phyloP scores from a whole-genome alignment of 2,329 filamentous ascomycete genomes.

The Pseudogymnoascus sp. region DNA sequence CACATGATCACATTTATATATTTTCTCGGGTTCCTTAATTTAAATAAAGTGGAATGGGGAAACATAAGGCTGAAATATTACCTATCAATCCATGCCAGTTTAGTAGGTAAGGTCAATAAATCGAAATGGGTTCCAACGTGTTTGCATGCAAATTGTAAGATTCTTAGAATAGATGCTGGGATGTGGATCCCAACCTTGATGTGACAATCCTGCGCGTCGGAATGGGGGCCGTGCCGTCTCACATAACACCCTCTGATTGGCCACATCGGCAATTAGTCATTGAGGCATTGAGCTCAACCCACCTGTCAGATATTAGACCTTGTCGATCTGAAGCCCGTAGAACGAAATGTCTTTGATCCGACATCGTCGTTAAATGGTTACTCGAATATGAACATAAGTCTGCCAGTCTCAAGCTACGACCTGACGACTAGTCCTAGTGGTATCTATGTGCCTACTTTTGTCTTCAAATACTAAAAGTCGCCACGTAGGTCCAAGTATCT shows the following conservation, averaged over 20 bases:
- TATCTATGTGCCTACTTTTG: background rate
- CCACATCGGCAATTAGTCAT: no score
- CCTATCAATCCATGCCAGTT: background rate
- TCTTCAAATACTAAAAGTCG: background rate
- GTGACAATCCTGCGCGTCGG: background rate
- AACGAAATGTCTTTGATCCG: background rate
- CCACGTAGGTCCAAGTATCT: background rate
- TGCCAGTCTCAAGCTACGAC: background rate
- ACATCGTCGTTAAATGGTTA: background rate
- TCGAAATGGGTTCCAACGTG: background rate
- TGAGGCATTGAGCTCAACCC: no score
- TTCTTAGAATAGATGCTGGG: background rate
- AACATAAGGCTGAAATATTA: background rate
- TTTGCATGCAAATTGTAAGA: background rate
- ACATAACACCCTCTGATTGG: background rate
- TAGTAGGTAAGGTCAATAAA: background rate
- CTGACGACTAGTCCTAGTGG: background rate
- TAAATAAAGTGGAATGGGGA: background rate
- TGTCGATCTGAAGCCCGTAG: background rate
- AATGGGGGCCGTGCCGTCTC: background rate
- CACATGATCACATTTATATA: background rate
- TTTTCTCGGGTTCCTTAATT: background rate
- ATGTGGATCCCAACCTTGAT: background rate
- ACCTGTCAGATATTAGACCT: background rate
- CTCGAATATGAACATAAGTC: background rate